These are phyloP conservation scores for Ilyonectria destructans DNA, from an alignment of 2,329 filamentous ascomycete genomes.

Conservation along the genomic window DNA sequence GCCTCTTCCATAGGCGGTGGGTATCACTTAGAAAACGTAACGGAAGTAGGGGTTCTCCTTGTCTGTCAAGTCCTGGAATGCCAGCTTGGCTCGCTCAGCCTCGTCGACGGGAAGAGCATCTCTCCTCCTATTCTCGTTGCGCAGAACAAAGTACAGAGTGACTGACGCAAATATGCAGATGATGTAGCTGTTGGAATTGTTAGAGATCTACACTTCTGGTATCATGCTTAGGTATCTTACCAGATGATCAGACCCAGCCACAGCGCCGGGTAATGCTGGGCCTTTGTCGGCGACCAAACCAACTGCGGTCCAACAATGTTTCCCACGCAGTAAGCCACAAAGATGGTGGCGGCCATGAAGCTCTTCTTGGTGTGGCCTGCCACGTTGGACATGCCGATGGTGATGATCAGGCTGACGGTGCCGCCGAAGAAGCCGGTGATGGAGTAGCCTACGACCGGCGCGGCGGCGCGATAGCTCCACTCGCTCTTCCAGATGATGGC, in stretches of 20 bases:
- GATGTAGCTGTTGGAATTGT: constrained; percentile 67
- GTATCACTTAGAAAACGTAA: constrained; percentile 62
- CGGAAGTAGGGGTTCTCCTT: constrained; percentile 78
- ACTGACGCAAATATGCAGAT: constrained; percentile 75
- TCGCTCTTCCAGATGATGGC: constrained; percentile 81
- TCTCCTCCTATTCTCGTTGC: constrained; percentile 71
- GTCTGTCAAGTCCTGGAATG: constrained; percentile 79
- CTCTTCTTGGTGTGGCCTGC: constrained; percentile 86
- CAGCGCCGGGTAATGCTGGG: constrained; percentile 78
- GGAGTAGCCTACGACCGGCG: constrained; percentile 80
- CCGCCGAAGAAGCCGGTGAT: constrained; percentile 82
- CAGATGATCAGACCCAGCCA: constrained; percentile 79
- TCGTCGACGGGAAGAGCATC: constrained; percentile 68
- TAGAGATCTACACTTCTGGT: neutral
- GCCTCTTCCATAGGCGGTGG: neutral
- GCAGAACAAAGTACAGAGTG: constrained; percentile 72
- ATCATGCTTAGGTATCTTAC: constrained; percentile 50
- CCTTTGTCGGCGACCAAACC: constrained; percentile 77
- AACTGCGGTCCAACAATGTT: constrained; percentile 85
- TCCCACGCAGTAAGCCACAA: constrained; percentile 82
- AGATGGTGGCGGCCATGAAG: constrained; percentile 81
- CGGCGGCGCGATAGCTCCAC: constrained; percentile 76
- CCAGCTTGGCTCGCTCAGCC: constrained; percentile 73
- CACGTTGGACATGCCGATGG: constrained; percentile 75
- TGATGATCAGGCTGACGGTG: constrained; percentile 74